Evolutionary conservation across 352 stramenopile species (phyloP), one percentile per base, ranked within the genome.

Genomic region (Globisporangium ultimum): DNA sequence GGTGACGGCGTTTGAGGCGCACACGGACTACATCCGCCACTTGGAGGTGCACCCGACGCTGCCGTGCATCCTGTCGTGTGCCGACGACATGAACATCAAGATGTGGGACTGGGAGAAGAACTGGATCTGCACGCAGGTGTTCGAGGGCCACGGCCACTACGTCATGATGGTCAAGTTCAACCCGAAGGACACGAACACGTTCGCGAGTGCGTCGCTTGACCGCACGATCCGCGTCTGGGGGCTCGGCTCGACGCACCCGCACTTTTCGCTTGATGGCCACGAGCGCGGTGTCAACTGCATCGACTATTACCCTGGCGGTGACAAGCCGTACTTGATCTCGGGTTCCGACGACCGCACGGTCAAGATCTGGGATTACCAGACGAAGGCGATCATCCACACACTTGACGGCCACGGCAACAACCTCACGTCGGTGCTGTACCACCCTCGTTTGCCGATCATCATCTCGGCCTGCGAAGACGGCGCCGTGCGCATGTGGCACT

Each of bases 131-230:
- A 78, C 77, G 41, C 84, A 95, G 51, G 75, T 89, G 3, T 95
- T 93, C 50, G 88, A 96, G 61, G 88, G 97, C 49, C 98, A 99
- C 76, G 84, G 86, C 2, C 97, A 99, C 75, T 99, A 99, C 71
- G 97, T 99, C 53, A 99, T 99, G 98, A 98, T 98, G 93, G 94
- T 98, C 61, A 98, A 98, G 74, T 99, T 99, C 77, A 99, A 99
- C 80, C 97, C 96, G 15, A 99, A 99, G 76, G 98, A 99, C 74
- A 95, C 89, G 42, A 99, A 99, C 72, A 98, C 95, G 28, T 99
- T 99, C 67, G 98, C 98, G 2, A 98, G 84, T 18, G 97, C 97
- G 2, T 98, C 90, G 63, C 87, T 99, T 36, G 97, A 99, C 84
- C 78, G 96, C 48, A 98, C 89, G 22, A 97, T 99, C 64, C 98